A percentile compares a stretch with the other conserved stretches of the same genome.
Evolutionary conservation across 192 early-diverging fungal genomes (phyloP).

Genomic region (Coemansia erecta): DNA sequence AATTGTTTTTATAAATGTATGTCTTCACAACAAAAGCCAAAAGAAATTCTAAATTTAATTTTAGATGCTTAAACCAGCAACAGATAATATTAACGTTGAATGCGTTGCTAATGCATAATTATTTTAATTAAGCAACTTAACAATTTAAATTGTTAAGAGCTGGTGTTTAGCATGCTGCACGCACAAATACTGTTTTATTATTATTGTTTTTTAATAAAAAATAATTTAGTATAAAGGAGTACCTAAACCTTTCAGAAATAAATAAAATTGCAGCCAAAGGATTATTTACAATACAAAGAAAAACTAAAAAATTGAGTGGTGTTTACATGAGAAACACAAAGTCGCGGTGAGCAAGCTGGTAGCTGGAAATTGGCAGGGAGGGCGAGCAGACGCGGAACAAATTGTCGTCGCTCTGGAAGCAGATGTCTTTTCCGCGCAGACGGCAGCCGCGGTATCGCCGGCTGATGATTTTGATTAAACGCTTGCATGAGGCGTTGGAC

Average conservation of each 20-base stretch:
- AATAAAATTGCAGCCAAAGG: not conserved
- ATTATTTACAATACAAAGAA: not conserved
- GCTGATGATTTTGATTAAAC: not conserved
- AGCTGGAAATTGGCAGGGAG: not conserved
- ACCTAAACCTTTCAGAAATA: not conserved
- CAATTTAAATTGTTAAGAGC: not conserved
- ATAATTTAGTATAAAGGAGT: no score
- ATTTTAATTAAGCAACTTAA: not conserved
- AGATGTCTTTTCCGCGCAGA: not conserved
- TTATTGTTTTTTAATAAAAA: not conserved
- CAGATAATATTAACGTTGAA: no score
- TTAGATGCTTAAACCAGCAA: no score
- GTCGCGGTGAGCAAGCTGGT: not conserved
- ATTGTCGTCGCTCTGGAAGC: not conserved
- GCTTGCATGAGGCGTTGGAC: conserved; percentile 1
- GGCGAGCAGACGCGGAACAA: not conserved
- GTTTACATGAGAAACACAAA: conserved; percentile 2
- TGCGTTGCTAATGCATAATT: no score
- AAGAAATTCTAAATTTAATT: no score
- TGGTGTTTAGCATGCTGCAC: no score
- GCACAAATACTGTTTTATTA: not conserved
- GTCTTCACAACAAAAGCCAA: no score
- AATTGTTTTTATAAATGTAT: no score
- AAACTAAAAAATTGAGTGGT: not conserved
- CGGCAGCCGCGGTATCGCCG: not conserved